These are phyloP conservation scores for Carex parvula DNA, from an alignment of 176 grass and related monocot genomes.

Conservation along the genomic window DNA sequence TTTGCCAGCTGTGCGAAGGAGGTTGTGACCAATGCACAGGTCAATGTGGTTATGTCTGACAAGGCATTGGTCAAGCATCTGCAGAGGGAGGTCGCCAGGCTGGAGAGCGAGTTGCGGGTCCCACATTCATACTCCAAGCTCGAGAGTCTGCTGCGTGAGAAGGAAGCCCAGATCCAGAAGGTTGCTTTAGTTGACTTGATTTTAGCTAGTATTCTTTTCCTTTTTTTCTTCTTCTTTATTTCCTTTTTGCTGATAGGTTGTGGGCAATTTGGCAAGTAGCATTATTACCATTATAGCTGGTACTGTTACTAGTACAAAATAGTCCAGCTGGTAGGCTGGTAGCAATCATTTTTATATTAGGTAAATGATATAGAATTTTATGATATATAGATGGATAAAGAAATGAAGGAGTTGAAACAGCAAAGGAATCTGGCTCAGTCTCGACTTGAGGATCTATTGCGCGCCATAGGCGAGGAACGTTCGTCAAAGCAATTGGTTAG, in stretches of 20 bases:
- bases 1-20: conserved; percentile 88
- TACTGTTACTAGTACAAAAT: not conserved
- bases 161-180: conserved; percentile 72
- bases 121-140: conserved; percentile 54
- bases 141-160: conserved; percentile 69
- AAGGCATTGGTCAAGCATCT: conserved; percentile 83
- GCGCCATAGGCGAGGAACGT: conserved; percentile 61
- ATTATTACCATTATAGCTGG: not conserved
- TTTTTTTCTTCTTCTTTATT: not conserved
- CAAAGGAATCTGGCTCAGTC: conserved; percentile 74
- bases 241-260: not conserved
- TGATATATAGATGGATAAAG: conserved; percentile 78
- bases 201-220: not conserved
- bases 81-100: conserved; percentile 69
- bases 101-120: conserved; percentile 67
- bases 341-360: conserved; percentile 4
- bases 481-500: conserved; percentile 45
- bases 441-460: conserved; percentile 60
- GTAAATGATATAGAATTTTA: conserved; percentile 23
- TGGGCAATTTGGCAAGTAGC: not conserved
- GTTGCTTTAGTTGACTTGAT: conserved; percentile 33
- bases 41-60: conserved; percentile 86
- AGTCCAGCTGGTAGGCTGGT: not conserved
- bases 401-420: conserved; percentile 82
- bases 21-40: conserved; percentile 84